Conservation (phyloP, 352 stramenopile species). For the Pythium aquatile region DNA sequence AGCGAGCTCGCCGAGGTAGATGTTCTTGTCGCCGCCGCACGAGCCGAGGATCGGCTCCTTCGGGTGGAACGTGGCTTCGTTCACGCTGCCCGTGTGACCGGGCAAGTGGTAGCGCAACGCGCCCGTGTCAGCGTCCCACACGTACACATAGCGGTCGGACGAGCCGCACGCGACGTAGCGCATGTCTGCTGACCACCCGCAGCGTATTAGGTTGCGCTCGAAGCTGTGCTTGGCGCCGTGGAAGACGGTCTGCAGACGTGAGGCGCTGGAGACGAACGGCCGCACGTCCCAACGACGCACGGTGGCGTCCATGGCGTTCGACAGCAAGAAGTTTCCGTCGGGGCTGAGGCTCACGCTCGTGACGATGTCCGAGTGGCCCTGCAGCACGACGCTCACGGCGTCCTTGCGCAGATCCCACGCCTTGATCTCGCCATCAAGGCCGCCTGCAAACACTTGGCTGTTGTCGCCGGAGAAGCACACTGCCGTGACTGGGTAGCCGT, state of each 20-base stretch:
- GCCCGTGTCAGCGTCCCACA: slow-evolving; percentile 92
- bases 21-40: slow-evolving; percentile 84
- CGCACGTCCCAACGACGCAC: slow-evolving; percentile 93
- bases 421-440: slow-evolving; percentile 93
- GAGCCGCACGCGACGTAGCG: slow-evolving; percentile 86
- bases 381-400: slow-evolving; percentile 77
- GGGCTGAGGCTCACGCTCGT: slow-evolving; percentile 93
- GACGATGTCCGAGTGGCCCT: slow-evolving; percentile 92
- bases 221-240: slow-evolving; percentile 90
- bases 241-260: slow-evolving; percentile 57
- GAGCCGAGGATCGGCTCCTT: slow-evolving; percentile 83
- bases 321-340: slow-evolving; percentile 91
- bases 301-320: slow-evolving; percentile 94
- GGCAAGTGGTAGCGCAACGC: slow-evolving; percentile 93
- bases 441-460: slow-evolving; percentile 85
- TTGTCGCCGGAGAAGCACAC: slow-evolving; percentile 89
- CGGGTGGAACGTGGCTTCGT: slow-evolving; percentile 92
- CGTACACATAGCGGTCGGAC: slow-evolving; percentile 91
- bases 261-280: slow-evolving; percentile 69
- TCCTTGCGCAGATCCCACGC: slow-evolving; percentile 92
- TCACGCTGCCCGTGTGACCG: slow-evolving; percentile 93
- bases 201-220: slow-evolving; percentile 93
- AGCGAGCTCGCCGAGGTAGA: slow-evolving; percentile 79
- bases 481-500: slow-evolving; percentile 89
- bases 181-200: slow-evolving; percentile 89